Evolutionary conservation across 768 basidiomycete species (phyloP).

Genomic region (Pleurotus salmoneostramineus): DNA sequence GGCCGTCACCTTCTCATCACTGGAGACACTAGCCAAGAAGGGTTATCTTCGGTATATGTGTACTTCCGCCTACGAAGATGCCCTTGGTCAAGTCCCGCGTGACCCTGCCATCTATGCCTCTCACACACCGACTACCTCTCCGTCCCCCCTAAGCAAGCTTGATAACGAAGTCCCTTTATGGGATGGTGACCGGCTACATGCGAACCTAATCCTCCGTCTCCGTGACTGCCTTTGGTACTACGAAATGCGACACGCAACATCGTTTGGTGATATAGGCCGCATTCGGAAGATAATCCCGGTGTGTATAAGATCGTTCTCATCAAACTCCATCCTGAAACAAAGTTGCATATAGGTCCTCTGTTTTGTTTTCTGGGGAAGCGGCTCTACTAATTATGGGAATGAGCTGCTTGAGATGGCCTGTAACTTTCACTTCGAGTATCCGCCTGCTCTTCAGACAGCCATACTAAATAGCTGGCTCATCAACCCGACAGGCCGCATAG

Average conservation of each 20-base stretch:
- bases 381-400: slow-evolving; percentile 15
- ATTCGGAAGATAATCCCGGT: slow-evolving; percentile 20
- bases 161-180: no score
- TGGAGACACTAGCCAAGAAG: background rate
- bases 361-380: slow-evolving; percentile 15
- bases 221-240: slow-evolving; percentile 16
- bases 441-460: slow-evolving; percentile 2
- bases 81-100: background rate
- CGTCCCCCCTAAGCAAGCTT: background rate
- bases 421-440: slow-evolving; percentile 13
- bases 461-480: slow-evolving; percentile 14
- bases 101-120: background rate
- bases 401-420: slow-evolving; percentile 16
- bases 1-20: background rate
- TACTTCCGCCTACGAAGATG: slow-evolving; percentile 4
- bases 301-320: slow-evolving; percentile 19
- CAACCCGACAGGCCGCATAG: slow-evolving; percentile 11
- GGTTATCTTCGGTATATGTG: slow-evolving; percentile 9
- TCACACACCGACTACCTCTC: background rate
- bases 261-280: slow-evolving; percentile 26
- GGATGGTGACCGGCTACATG: slow-evolving; percentile 18
- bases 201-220: slow-evolving; percentile 16
- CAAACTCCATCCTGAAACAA: background rate
- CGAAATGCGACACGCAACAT: slow-evolving; percentile 17
- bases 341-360: slow-evolving; percentile 3